Evolutionary conservation across 2,329 filamentous ascomycete genomes (phyloP).

Genomic region (Penicillium verrucosum): DNA sequence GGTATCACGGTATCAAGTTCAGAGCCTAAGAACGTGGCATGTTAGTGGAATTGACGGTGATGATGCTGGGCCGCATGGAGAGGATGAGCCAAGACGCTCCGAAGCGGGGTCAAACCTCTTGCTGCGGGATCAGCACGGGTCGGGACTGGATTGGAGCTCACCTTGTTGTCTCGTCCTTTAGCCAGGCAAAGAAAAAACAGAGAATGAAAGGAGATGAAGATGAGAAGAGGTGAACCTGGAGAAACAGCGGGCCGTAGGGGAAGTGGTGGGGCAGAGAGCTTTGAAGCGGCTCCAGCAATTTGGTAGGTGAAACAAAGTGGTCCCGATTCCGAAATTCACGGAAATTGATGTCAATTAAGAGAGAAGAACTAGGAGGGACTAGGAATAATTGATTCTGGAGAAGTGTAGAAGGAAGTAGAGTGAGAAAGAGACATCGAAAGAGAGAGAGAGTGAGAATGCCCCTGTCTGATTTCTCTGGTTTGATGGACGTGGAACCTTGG

Average conservation of each 20-base stretch:
- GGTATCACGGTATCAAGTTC: not conserved
- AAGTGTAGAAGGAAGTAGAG: not conserved
- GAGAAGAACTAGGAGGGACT: not conserved
- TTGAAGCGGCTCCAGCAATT: constrained; percentile 4
- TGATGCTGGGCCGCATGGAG: constrained; percentile 3
- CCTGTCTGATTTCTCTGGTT: constrained; percentile 2
- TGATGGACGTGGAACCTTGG: constrained; percentile 12
- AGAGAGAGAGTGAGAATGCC: not conserved
- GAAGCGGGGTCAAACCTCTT: constrained; percentile 7
- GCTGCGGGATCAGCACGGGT: constrained; percentile 3
- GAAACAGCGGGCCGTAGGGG: constrained; percentile 10
- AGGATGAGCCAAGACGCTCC: constrained; percentile 3
- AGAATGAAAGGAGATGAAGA: not conserved
- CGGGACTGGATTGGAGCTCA: not conserved
- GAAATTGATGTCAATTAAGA: not conserved
- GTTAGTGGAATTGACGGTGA: constrained; percentile 7
- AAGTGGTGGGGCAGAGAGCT: constrained; percentile 8
- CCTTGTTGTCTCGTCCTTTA: not conserved
- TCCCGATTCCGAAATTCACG: not conserved
- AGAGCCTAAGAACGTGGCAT: constrained; percentile 4
- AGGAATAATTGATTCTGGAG: not conserved
- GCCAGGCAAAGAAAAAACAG: not conserved
- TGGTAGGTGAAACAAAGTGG: constrained; percentile 2
- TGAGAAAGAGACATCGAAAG: too few relatives aligned
- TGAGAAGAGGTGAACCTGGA: constrained; percentile 6